A percentile compares a stretch with the other conserved stretches of the same genome.
phyloP scores from a whole-genome alignment of 2,329 filamentous ascomycete genomes.

The Pestalotiopsis fici region DNA sequence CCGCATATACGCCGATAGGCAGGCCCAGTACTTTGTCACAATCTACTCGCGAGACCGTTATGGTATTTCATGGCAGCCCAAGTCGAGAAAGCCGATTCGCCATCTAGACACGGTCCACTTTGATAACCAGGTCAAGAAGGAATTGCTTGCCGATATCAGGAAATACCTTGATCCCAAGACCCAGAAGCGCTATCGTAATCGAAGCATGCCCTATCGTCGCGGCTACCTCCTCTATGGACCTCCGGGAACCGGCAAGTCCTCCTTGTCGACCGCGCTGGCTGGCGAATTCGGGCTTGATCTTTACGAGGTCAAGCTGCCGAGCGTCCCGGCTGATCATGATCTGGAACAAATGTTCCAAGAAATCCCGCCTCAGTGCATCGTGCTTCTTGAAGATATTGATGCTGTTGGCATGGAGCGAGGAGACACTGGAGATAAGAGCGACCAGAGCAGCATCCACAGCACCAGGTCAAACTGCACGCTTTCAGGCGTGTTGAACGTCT shows the following conservation, averaged over 20 bases:
- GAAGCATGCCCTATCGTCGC: slow-evolving; percentile 66
- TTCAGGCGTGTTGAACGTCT: slow-evolving; percentile 61
- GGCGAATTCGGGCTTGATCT: slow-evolving; percentile 54
- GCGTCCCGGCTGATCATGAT: slow-evolving; percentile 44
- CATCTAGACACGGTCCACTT: slow-evolving; percentile 45
- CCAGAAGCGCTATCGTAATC: slow-evolving; percentile 60
- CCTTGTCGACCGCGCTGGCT: slow-evolving; percentile 49
- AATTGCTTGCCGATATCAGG: slow-evolving; percentile 49
- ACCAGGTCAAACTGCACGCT: slow-evolving; percentile 49
- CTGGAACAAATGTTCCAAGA: slow-evolving; percentile 50
- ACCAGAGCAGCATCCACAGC: slow-evolving; percentile 15
- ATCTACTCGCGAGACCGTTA: slow-evolving; percentile 48
- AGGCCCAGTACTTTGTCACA: slow-evolving; percentile 51
- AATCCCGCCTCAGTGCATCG: slow-evolving; percentile 53
- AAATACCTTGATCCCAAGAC: slow-evolving; percentile 51
- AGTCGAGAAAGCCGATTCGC: slow-evolving; percentile 8
- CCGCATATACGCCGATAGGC: slow-evolving; percentile 47
- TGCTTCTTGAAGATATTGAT: slow-evolving; percentile 60
- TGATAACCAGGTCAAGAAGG: slow-evolving; percentile 44
- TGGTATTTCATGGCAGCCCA: slow-evolving; percentile 32
- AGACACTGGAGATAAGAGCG: slow-evolving; percentile 28
- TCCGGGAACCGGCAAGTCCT: slow-evolving; percentile 37
- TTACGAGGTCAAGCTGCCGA: slow-evolving; percentile 50
- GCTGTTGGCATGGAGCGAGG: slow-evolving; percentile 40
- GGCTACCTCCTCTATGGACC: slow-evolving; percentile 32